Percentiles rank a stretch among this genome's conserved stretches.
phyloP scores from a whole-genome alignment of 345 rosid genomes.

The Populus euphratica region DNA sequence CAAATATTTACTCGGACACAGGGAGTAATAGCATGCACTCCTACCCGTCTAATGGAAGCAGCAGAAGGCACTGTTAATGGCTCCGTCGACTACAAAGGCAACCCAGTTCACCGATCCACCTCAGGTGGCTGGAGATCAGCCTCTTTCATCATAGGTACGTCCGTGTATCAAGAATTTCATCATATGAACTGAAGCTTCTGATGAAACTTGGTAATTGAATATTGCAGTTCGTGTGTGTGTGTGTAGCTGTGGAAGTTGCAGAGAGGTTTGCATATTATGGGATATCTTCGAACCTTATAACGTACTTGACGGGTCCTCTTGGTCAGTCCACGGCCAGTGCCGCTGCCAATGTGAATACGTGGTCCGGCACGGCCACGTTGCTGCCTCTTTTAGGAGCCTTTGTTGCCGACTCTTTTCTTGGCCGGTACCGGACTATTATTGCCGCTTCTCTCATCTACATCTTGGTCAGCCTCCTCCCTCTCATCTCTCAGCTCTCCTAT shows the following conservation, averaged over 20 bases:
- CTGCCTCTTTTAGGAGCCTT: constrained; percentile 9
- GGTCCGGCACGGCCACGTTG: constrained; percentile 10
- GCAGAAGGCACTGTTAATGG: not conserved
- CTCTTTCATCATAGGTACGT: constrained; percentile 5
- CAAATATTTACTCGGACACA: too few species aligned
- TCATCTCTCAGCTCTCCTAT: too few species aligned
- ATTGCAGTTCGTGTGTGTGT: not conserved
- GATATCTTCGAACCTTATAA: constrained; percentile 6
- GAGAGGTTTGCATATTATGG: constrained; percentile 11
- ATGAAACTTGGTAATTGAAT: not conserved
- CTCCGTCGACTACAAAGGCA: constrained; percentile 6
- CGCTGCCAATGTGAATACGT: constrained; percentile 7
- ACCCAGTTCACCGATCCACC: constrained; percentile 6
- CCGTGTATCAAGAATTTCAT: too few species aligned
- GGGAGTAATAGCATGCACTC: not conserved
- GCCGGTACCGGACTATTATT: constrained; percentile 11
- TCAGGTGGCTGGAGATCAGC: constrained; percentile 15
- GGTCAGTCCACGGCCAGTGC: constrained; percentile 11
- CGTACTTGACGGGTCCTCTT: constrained; percentile 4
- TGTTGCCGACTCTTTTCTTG: constrained; percentile 20
- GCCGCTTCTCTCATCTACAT: constrained; percentile 3
- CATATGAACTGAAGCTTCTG: too few species aligned
- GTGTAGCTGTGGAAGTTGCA: constrained; percentile 3
- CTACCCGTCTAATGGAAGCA: not conserved
- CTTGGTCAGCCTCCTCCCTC: not conserved